Base-by-base conservation (phyloP, 2,329 filamentous ascomycete species). In the Neonectria faginata region DNA sequence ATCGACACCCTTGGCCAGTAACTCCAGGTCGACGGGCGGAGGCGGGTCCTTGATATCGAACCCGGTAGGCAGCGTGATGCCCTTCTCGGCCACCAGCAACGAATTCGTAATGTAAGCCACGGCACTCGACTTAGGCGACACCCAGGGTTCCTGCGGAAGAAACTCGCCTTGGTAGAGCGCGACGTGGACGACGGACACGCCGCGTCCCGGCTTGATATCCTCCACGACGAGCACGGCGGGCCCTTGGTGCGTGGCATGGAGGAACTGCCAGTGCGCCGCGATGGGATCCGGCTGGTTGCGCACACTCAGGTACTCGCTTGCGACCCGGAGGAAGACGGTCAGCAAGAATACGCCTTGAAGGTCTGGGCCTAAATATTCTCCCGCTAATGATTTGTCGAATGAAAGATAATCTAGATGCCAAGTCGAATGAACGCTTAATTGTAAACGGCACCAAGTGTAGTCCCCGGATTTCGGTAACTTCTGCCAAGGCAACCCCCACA, bases 81-180 rank as follows among this genome's bases (percentile, higher is more conserved):
- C 79, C 11, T 50, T 20, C 36, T 79, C 74, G 11, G 67, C 67
- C 3, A 60, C 55, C 48, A 69, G 10, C 52, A 50, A 66, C 6
- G 75, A 72, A 67, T 79, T 81, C 48, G 78, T 83, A n/a, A 83
- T 57, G 70, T 83, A 83, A 5, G 74, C 79, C 10, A 76, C 69
- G 3, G 81, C 67, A 11, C 71, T 75, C 1, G 79, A 75, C 3
- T 71, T 63, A 1, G 70, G 59, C 1, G 78, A 71, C 56, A 80
- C 71, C 78, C 78, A 83, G 3, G 79, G 81, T 1, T 73, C 73
- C 2, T 74, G 41, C 1, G 68, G 27, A 0, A 77, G 70, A 5
- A 81, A 76, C 2, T 71, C 75, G 33, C 74, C 71, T 58, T 85
- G 83, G 62, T 79, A 81, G 1, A 85, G 75, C 0, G 79, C 78